Evolutionary conservation across 768 basidiomycete species (phyloP), one percentile per base, ranked within the genome.

Genomic region (Tulasnella calospora): DNA sequence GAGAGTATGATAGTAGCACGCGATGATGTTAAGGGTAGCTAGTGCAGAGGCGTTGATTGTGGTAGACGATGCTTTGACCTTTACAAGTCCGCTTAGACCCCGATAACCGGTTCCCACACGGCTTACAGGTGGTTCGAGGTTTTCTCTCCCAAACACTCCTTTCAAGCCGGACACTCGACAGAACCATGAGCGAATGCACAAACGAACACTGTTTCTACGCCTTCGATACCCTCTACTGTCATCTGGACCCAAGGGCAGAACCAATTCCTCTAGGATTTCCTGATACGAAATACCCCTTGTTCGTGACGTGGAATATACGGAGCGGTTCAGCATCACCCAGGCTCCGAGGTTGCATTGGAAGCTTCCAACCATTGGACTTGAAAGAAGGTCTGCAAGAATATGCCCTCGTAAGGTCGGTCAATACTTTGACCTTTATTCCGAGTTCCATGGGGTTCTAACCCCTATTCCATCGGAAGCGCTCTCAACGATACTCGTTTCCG

Each of bases 331-430:
- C 89, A 78, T 83, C 88, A 30, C 87, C 90, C 69, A 87, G 89
- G 79, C 86, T 99, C 80, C 87, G 97, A 74, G 97, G 97, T 71
- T 99, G 97, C 85, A 98, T 99, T 81, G 97, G 97, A 82, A 95
- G 89, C 84, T 99, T 99, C 82, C 90, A 92, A 44, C 88, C 94
- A 15, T 87, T 91, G 83, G 85, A 90, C 15, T 86, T 99, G 38
- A 88, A 86, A 78, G 88, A 92, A 38, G 95, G 95, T 21, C 84
- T 99, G 79, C 88, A 89, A 57, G 94, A 99, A 81, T 99, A 98
- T 83, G 97, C 97, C 36, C 88, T 96, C 78, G 89, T 93, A 84
- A 96, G 84, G 86, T 86, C 38, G 23, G 78, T 72, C 30, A 46
- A 17, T 27, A 46, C n/a, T 36, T 71, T 17, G 10, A 21, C 12